Conservation (phyloP, 2,329 filamentous ascomycete species). For the Alternaria gansuensis region DNA sequence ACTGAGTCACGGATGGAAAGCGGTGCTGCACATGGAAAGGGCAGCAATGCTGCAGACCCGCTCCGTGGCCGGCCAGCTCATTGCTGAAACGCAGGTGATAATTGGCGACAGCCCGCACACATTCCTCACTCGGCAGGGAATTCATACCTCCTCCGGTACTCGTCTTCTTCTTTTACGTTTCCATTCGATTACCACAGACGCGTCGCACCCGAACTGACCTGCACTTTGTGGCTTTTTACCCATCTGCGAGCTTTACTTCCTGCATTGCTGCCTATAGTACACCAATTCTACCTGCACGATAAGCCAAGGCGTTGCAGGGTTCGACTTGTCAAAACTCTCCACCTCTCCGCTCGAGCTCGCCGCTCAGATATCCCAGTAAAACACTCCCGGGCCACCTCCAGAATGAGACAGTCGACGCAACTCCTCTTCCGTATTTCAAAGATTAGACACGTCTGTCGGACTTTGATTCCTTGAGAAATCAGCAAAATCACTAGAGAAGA, state of each 20-base stretch:
- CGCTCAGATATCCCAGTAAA: slow-evolving; percentile 46
- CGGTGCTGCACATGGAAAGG: slow-evolving; percentile 43
- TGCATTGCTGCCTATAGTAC: slow-evolving; percentile 54
- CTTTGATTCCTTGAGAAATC: slow-evolving; percentile 46
- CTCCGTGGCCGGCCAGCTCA: slow-evolving; percentile 49
- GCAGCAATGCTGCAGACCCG: slow-evolving; percentile 50
- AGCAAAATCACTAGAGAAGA: slow-evolving; percentile 26
- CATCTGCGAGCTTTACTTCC: slow-evolving; percentile 45
- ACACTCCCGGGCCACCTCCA: slow-evolving; percentile 45
- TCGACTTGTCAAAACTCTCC: slow-evolving; percentile 50
- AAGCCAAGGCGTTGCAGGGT: slow-evolving; percentile 53
- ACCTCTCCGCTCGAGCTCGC: slow-evolving; percentile 46
- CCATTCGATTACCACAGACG: slow-evolving; percentile 45
- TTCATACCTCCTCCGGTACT: slow-evolving; percentile 46
- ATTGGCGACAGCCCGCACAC: slow-evolving; percentile 47
- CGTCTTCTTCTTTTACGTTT: slow-evolving; percentile 36
- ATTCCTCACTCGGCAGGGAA: slow-evolving; percentile 44
- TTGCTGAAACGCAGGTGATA: slow-evolving; percentile 50
- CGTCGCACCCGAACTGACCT: slow-evolving; percentile 42
- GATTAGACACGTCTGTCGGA: slow-evolving; percentile 44
- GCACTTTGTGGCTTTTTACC: slow-evolving; percentile 49
- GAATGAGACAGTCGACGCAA: slow-evolving; percentile 55
- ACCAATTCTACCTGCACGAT: slow-evolving; percentile 48
- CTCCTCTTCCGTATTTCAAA: slow-evolving; percentile 46
- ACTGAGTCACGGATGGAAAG: slow-evolving; percentile 45